phyloP scores from a whole-genome alignment of 148 eudicot genomes.

The Fagopyrum esculentum region DNA sequence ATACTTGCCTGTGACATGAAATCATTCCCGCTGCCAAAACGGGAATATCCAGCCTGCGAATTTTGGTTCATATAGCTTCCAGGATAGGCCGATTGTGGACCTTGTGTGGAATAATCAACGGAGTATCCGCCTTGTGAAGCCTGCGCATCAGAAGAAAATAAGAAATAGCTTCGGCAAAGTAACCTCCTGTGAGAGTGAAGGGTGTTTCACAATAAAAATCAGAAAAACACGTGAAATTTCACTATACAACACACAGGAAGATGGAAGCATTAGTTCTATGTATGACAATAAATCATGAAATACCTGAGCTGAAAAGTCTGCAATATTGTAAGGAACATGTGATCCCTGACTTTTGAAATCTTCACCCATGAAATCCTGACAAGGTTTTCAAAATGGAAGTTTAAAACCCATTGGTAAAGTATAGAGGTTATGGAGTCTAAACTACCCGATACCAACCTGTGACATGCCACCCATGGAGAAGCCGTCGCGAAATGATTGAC shows the following conservation, averaged over 20 bases:
- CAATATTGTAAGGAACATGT: constrained; percentile 87
- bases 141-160: constrained; percentile 26
- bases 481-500: constrained; percentile 78
- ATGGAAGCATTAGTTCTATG: too few species aligned
- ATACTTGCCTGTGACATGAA: constrained; percentile 82
- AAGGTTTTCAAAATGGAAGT: neutral
- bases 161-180: neutral
- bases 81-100: constrained; percentile 73
- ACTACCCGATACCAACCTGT: constrained; percentile 41
- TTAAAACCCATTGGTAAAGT: neutral
- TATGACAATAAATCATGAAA: neutral
- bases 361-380: constrained; percentile 92
- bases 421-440: neutral
- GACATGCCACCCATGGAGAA: constrained; percentile 97
- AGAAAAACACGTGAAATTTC: too few species aligned
- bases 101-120: constrained; percentile 82
- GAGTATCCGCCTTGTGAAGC: constrained; percentile 94
- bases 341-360: constrained; percentile 99
- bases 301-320: constrained; percentile 95
- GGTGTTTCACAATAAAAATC: too few species aligned
- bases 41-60: constrained; percentile 92
- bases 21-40: constrained; percentile 82
- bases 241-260: too few species aligned
- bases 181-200: too few species aligned
- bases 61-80: constrained; percentile 86